Evolutionary conservation across 2,329 filamentous ascomycete species (phyloP).

Genomic region (Emergomyces orientalis): DNA sequence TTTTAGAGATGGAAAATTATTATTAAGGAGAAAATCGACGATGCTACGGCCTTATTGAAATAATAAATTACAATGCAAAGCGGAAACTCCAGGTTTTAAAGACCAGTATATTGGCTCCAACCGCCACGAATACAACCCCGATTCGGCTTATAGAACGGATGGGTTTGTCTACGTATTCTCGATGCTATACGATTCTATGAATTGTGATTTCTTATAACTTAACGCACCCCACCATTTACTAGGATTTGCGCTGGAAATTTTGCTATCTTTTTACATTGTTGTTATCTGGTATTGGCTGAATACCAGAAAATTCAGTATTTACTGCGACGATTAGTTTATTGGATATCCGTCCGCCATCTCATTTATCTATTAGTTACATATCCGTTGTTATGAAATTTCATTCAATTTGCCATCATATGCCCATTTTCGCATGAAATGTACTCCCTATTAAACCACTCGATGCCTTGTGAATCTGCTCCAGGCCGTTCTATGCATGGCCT

Average conservation of each 20-base stretch:
- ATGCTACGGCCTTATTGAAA: conserved; percentile 17
- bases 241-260: background rate
- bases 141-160: background rate
- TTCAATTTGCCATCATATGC: background rate
- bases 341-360: background rate
- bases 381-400: background rate
- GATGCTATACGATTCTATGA: background rate
- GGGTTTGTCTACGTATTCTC: background rate
- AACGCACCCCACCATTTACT: background rate
- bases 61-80: background rate
- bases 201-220: background rate
- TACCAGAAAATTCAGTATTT: background rate
- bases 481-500: background rate
- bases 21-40: conserved; percentile 29
- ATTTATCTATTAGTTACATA: background rate
- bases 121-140: background rate
- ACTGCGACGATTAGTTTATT: background rate
- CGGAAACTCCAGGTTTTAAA: too few species aligned
- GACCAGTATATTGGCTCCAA: background rate
- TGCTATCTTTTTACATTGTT: background rate
- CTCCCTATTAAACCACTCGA: background rate
- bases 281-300: background rate
- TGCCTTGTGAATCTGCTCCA: background rate
- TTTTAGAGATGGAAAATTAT: conserved; percentile 34
- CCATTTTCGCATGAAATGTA: background rate